phyloP scores from a whole-genome alignment of 352 stramenopile species.

The Globisporangium yorkense region DNA sequence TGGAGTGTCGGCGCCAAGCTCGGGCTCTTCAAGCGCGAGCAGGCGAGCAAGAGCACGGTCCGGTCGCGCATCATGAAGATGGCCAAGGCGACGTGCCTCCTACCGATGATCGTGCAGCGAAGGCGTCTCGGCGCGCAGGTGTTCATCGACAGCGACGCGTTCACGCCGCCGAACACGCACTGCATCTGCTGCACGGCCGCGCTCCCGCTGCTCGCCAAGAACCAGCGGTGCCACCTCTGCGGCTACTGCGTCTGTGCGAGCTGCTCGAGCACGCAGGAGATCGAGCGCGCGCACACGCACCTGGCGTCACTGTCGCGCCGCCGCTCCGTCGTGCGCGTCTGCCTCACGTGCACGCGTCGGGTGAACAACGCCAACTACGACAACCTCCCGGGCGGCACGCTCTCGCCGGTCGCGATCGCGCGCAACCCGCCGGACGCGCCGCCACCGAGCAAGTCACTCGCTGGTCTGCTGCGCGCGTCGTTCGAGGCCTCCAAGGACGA shows the following conservation, averaged over 20 bases:
- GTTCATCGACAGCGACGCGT: conserved; percentile 19
- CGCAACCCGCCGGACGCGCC: conserved; percentile 16
- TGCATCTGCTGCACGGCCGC: conserved; percentile 25
- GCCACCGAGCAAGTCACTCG: conserved; percentile 24
- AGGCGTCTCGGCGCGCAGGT: conserved; percentile 26
- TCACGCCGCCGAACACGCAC: conserved; percentile 22
- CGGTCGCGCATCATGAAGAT: conserved; percentile 28
- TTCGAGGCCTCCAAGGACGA: conserved; percentile 28
- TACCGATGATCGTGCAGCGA: conserved; percentile 25
- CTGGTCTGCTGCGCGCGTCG: conserved; percentile 33
- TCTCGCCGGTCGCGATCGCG: conserved; percentile 20
- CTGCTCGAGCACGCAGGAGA: conserved; percentile 33
- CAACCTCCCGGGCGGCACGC: conserved; percentile 18
- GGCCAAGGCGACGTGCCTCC: conserved; percentile 26
- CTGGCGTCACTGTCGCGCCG: conserved; percentile 12
- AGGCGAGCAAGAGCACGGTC: conserved; percentile 11
- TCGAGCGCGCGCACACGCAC: conserved; percentile 26
- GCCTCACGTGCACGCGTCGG: conserved; percentile 42
- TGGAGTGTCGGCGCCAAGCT: neutral
- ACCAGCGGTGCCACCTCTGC: conserved; percentile 55
- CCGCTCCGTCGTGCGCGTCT: conserved; percentile 29
- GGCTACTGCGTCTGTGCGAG: conserved; percentile 50
- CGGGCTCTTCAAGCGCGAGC: conserved; percentile 1
- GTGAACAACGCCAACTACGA: conserved; percentile 54
- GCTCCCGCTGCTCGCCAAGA: conserved; percentile 15